Evolutionary conservation across 192 early-diverging fungal species (phyloP), one percentile per base, ranked within the genome.

Genomic region (Mortierella hygrophila): DNA sequence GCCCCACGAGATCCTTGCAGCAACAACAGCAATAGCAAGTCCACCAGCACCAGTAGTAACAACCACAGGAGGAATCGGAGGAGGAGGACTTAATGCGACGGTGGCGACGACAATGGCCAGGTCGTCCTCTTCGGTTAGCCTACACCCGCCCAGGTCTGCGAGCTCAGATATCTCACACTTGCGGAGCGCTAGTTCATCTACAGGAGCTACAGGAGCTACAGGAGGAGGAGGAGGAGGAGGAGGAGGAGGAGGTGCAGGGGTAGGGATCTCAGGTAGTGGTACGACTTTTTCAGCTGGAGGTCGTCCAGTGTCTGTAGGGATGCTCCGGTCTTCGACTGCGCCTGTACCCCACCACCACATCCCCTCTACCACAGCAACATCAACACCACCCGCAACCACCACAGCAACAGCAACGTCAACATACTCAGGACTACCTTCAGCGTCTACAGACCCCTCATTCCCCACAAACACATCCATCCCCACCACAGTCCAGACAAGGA

Each of bases 1-100:
- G 23, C 20, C 75, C 2, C 32, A 63, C 41, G 84, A 86, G 8
- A 80, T 81, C 35, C 37, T 81, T 32, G 46, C 71, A 4, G 68
- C 46, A 35, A n/a, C 37, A 10, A 60, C 74, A 41, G 42, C 74
- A 3, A 26, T 70, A 7, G 23, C 70, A 2, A 13, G 3, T 8
- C 4, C 23, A 44, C 26, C 72, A 68, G 6, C 23, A 40, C n/a
- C 49, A 4, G 0, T 15, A 79, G 21, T 13, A 4, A n/a, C 60
- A 1, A n/a, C n/a, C 4, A 26, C 11, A 65, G 60, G 3, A 65
- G 26, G 49, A 52, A 52, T 52, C 32, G 26, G 55, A 26, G 55
- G 55, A 9, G 57, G 57, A 29, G 57, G 57, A 60, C 8, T n/a
- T 10, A 23, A 60, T 60, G 57, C 57, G n/a, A 10, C 29, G n/a